Percentiles rank a stretch among this genome's conserved stretches.
phyloP scores from a whole-genome alignment of 2,329 filamentous ascomycete species.

The Emmonsiellopsis sp. region DNA sequence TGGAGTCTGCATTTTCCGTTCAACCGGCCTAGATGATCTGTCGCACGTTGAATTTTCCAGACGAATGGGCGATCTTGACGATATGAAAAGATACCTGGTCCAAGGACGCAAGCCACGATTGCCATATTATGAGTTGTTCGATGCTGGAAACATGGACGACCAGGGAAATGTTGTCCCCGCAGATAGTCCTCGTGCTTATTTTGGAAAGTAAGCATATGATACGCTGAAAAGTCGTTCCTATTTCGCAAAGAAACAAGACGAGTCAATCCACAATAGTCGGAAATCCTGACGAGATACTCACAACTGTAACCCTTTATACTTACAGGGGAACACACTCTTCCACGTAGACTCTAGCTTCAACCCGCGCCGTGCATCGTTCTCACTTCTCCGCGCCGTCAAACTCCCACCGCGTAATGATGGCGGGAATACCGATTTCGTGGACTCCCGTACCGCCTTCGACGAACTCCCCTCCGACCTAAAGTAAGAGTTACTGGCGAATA shows the following conservation, averaged over 20 bases:
- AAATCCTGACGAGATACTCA: neutral
- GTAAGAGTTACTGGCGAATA: slow-evolving; percentile 28
- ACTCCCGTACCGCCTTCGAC: slow-evolving; percentile 44
- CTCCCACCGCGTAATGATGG: slow-evolving; percentile 42
- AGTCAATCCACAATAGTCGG: neutral
- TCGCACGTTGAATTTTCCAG: slow-evolving; percentile 12
- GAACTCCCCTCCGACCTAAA: slow-evolving; percentile 33
- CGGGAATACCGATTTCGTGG: slow-evolving; percentile 46
- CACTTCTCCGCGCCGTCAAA: slow-evolving; percentile 41
- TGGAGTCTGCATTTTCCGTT: neutral
- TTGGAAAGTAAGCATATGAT: neutral
- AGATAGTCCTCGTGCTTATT: slow-evolving; percentile 14
- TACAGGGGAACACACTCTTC: slow-evolving; percentile 42
- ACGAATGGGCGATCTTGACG: slow-evolving; percentile 12
- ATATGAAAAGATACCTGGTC: slow-evolving; percentile 1
- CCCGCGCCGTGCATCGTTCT: slow-evolving; percentile 44
- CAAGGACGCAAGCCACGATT: slow-evolving; percentile 40
- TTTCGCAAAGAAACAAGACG: neutral
- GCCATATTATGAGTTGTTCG: slow-evolving; percentile 45
- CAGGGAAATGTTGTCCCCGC: slow-evolving; percentile 38
- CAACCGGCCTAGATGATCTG: slow-evolving; percentile 7
- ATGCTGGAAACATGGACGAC: slow-evolving; percentile 47
- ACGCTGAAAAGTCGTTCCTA: neutral
- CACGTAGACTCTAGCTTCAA: slow-evolving; percentile 51
- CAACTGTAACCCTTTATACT: neutral